phyloP scores from a whole-genome alignment of 371 early-diverging fungal genomes.

The Nematocida minor region DNA sequence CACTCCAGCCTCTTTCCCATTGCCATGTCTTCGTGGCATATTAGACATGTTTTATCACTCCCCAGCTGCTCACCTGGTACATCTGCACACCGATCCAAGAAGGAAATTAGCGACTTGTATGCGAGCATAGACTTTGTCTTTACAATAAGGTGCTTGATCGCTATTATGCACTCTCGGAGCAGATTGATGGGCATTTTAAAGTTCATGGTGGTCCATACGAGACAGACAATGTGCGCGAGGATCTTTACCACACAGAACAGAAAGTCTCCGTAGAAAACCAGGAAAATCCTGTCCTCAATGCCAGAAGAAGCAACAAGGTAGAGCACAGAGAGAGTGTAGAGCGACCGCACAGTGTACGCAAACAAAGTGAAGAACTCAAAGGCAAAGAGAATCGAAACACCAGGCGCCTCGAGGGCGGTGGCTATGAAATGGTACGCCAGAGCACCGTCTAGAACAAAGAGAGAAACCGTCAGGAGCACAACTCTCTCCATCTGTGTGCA shows the following conservation, averaged over 20 bases:
- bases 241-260: constrained; percentile 38
- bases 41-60: constrained; percentile 55
- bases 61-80: neutral
- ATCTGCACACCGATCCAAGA: constrained; percentile 52
- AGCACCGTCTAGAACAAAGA: neutral
- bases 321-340: neutral
- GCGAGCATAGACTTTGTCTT: constrained; percentile 35
- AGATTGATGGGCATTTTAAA: constrained; percentile 59
- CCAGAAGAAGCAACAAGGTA: neutral
- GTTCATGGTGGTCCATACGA: constrained; percentile 47
- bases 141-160: constrained; percentile 41
- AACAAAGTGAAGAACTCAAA: constrained; percentile 57
- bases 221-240: constrained; percentile 48
- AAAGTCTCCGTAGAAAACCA: constrained; percentile 54
- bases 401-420: neutral
- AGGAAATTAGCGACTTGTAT: constrained; percentile 48
- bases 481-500: neutral
- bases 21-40: constrained; percentile 63
- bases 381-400: constrained; percentile 52
- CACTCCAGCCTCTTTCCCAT: constrained; percentile 79
- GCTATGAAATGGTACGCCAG: constrained; percentile 5
- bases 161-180: constrained; percentile 45
- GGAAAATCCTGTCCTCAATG: constrained; percentile 41
- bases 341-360: constrained; percentile 46
- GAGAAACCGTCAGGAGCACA: neutral